Evolutionary conservation across 768 basidiomycete species (phyloP), one percentile per base, ranked within the genome.

Genomic region (Pleurotus tuoliensis): DNA sequence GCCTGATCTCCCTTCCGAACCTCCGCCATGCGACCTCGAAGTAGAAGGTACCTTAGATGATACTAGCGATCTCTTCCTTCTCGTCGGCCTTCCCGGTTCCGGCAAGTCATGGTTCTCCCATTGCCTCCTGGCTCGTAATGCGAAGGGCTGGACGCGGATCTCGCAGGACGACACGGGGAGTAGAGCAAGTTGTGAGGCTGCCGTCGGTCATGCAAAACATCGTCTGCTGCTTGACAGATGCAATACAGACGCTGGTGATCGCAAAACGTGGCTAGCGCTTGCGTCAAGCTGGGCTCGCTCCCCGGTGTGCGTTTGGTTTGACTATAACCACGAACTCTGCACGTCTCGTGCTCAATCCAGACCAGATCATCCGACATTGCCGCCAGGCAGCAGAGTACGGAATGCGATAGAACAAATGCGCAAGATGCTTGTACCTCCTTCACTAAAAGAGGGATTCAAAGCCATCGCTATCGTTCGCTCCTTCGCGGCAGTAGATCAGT

Each of bases 11-110:
- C 77, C 78, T 1, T 74, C 76, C 1, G 82, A 85, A 65, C 81
- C 82, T 0, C 67, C 69, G 0, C 77, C 82, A 1, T 79, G 77
- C 57, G 61, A 76, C 11, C 60, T 80, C 55, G 75, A 76, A 47
- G 66, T 81, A 25, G 74, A 77, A 59, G 81, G 81, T 1, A 60
- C 59, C 1, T 62, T 78, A 1, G 66, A 62, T 5, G 59, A 65
- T 11, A 66, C 69, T 1, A 66, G 59, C 38, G 78, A 83, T 56
- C 65, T 86, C 5, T 70, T 82, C 62, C 56, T 86, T 11, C 67
- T 85, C n/a, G 81, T 84, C 5, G 83, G 84, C 6, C 75, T 84
- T 2, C 82, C 84, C 2, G 84, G 84, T 2, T 80, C 83, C 0
- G 84, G 83, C 20, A 86, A 86, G 64, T 79, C 82, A 0, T 81